Evolutionary conservation across 2,329 filamentous ascomycete species (phyloP).

Genomic region (Colletotrichum orchidophilum): DNA sequence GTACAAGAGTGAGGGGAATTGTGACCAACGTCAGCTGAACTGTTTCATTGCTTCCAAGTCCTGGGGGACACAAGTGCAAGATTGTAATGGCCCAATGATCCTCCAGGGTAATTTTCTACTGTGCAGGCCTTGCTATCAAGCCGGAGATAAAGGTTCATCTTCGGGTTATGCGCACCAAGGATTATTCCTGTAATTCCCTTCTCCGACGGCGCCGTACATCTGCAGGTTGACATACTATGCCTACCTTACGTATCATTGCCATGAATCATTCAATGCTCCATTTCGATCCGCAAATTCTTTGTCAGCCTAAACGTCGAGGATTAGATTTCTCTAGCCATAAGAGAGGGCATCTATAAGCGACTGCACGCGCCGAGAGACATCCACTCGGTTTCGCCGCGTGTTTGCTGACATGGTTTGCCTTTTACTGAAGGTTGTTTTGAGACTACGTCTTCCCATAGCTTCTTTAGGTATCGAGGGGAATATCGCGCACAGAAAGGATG

Average conservation of each 20-base stretch:
- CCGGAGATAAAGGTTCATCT: neutral
- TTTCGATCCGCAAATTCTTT: too few species aligned
- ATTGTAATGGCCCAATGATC: neutral
- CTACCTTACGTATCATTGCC: too few species aligned
- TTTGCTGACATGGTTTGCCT: neutral
- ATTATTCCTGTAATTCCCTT: too few species aligned
- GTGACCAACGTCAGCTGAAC: neutral
- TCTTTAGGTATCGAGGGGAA: neutral
- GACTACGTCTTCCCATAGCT: neutral
- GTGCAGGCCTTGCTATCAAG: neutral
- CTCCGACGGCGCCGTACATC: neutral
- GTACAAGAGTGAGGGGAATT: neutral
- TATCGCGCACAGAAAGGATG: neutral
- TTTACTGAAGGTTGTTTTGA: neutral
- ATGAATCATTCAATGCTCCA: too few species aligned
- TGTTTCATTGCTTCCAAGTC: neutral
- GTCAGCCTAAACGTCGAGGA: neutral
- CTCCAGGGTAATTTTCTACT: neutral
- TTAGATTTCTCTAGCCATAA: too few species aligned
- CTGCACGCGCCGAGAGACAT: neutral
- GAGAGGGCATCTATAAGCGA: neutral
- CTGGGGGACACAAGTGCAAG: neutral
- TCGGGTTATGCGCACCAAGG: neutral
- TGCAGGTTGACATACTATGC: neutral
- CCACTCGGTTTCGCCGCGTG: neutral